Evolutionary conservation across 1,139 yeast genomes (phyloP).

Genomic region (Suhomyces wounanorum): DNA sequence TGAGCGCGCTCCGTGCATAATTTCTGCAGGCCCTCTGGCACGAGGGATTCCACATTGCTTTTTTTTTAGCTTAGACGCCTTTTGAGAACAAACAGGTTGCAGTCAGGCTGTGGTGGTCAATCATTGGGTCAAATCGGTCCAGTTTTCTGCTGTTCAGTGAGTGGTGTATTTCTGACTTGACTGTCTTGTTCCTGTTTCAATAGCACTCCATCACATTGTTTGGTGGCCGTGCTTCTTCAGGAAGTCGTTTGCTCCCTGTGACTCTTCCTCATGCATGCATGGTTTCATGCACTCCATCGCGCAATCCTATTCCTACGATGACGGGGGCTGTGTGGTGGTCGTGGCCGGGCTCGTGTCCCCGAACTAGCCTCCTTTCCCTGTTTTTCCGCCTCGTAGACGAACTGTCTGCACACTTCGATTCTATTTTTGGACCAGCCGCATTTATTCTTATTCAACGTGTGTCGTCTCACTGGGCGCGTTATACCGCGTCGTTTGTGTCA

Average conservation of each 20-base stretch:
- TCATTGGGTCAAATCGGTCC: neutral
- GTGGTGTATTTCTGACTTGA: neutral
- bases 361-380: slow-evolving; percentile 8
- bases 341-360: slow-evolving; percentile 5
- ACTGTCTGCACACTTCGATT: neutral
- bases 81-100: neutral
- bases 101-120: neutral
- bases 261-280: slow-evolving; percentile 5
- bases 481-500: neutral
- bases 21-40: slow-evolving; percentile 7
- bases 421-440: neutral
- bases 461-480: neutral
- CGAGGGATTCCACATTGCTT: slow-evolving; percentile 6
- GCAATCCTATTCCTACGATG: slow-evolving; percentile 7
- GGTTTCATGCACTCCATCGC: slow-evolving; percentile 7
- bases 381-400: slow-evolving; percentile 2
- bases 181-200: neutral
- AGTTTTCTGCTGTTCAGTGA: neutral
- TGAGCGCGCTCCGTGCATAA: slow-evolving; percentile 12
- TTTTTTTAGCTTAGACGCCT: slow-evolving; percentile 2
- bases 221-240: neutral
- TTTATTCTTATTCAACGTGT: neutral
- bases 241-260: slow-evolving; percentile 1
- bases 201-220: neutral
- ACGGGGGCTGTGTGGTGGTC: slow-evolving; percentile 13